These are phyloP conservation scores for Phytophthora ramorum DNA, from an alignment of 352 stramenopile species.

Conservation along the genomic window DNA sequence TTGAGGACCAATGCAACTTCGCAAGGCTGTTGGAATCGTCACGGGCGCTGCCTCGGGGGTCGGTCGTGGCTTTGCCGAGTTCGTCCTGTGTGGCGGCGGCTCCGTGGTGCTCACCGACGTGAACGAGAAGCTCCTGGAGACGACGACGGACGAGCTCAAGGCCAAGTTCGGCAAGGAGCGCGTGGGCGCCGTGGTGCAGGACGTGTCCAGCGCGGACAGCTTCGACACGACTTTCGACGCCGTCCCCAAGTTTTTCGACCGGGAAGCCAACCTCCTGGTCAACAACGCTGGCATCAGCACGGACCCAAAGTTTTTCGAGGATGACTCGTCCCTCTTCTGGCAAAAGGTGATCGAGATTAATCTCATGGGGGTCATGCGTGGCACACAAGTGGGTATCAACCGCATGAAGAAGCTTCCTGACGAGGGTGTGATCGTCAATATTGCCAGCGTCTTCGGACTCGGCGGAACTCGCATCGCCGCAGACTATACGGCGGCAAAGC, in stretches of 20 bases:
- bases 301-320: slow-evolving; percentile 39
- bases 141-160: slow-evolving; percentile 47
- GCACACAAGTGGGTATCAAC: slow-evolving; percentile 55
- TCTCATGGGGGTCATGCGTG: slow-evolving; percentile 58
- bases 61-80: slow-evolving; percentile 53
- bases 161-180: slow-evolving; percentile 41
- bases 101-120: slow-evolving; percentile 68
- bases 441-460: slow-evolving; percentile 55
- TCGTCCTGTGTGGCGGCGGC: slow-evolving; percentile 53
- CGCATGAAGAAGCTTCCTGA: slow-evolving; percentile 44
- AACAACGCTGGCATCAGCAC: slow-evolving; percentile 70
- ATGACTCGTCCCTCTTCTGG: slow-evolving; percentile 21
- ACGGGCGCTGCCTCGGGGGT: slow-evolving; percentile 58
- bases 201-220: slow-evolving; percentile 55
- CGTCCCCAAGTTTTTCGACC: slow-evolving; percentile 48
- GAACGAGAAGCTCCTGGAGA: slow-evolving; percentile 46
- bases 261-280: slow-evolving; percentile 56
- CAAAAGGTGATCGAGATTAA: slow-evolving; percentile 51
- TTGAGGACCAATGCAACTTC: slow-evolving; percentile 51
- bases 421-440: slow-evolving; percentile 56
- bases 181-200: slow-evolving; percentile 50
- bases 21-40: slow-evolving; percentile 50
- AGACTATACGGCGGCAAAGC: slow-evolving; percentile 64
- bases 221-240: slow-evolving; percentile 58
- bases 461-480: slow-evolving; percentile 48